These are phyloP conservation scores for Rhamnella rubrinervis DNA, from an alignment of 331 rosid genomes.

Conservation along the genomic window DNA sequence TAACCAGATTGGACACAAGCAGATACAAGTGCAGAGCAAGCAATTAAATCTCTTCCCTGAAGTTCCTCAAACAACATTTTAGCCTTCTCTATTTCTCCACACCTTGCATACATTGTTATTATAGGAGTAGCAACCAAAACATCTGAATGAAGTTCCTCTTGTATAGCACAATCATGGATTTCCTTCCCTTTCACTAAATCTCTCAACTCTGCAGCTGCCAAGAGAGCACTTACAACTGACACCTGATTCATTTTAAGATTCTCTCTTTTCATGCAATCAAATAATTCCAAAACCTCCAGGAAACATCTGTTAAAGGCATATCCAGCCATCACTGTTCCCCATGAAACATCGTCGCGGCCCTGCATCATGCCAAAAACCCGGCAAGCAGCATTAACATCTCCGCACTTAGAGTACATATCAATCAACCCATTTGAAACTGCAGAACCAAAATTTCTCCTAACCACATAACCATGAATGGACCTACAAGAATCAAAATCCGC, in stretches of 20 bases:
- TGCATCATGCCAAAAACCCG: constrained; percentile 40
- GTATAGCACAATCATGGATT: constrained; percentile 45
- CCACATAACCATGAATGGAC: constrained; percentile 57
- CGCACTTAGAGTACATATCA: constrained; percentile 76
- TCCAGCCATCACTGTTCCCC: constrained; percentile 71
- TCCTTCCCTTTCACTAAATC: constrained; percentile 55
- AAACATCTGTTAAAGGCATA: constrained; percentile 44
- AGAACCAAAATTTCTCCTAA: constrained; percentile 40
- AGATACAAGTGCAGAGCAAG: constrained; percentile 64
- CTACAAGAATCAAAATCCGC: constrained; percentile 49
- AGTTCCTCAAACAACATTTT: constrained; percentile 42
- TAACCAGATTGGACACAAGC: constrained; percentile 61
- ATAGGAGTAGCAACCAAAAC: constrained; percentile 53
- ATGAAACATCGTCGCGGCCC: constrained; percentile 47
- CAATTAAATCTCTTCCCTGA: constrained; percentile 49
- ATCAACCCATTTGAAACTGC: constrained; percentile 53
- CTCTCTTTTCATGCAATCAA: constrained; percentile 34
- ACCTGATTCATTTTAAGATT: constrained; percentile 44
- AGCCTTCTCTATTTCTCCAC: constrained; percentile 58
- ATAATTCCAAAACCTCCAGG: constrained; percentile 54
- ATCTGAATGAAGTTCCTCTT: constrained; percentile 40
- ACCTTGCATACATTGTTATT: constrained; percentile 60
- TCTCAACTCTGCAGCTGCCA: constrained; percentile 62
- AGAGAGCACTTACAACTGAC: constrained; percentile 44
- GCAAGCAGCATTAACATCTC: constrained; percentile 40